Evolutionary conservation across 2,329 filamentous ascomycete species (phyloP).

Genomic region (Verticillium alfalfae): DNA sequence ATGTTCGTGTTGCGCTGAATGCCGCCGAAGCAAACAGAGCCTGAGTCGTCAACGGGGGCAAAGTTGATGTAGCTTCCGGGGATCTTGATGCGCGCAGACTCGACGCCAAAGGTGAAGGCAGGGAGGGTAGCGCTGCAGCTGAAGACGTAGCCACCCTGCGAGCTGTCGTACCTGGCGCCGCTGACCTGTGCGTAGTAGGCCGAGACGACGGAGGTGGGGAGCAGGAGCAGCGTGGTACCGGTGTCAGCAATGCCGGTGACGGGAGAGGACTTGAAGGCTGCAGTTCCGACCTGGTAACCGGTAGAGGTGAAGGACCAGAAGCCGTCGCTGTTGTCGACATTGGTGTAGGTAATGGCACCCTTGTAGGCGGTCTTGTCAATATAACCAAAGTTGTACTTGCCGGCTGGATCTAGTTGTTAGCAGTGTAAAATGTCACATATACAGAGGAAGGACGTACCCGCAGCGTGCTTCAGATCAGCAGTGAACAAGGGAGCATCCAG

Average conservation of each 20-base stretch:
- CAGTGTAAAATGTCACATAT: background rate
- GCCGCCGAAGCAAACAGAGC: constrained; percentile 49
- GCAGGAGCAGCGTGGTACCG: constrained; percentile 19
- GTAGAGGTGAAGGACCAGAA: constrained; percentile 56
- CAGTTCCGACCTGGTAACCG: constrained; percentile 13
- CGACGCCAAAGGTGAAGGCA: constrained; percentile 35
- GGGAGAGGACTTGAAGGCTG: constrained; percentile 5
- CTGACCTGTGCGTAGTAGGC: constrained; percentile 17
- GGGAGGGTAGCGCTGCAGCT: constrained; percentile 37
- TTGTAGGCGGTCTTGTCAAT: constrained; percentile 53
- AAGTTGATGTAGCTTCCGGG: constrained; percentile 37
- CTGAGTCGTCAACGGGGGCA: constrained; percentile 28
- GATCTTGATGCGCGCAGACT: constrained; percentile 35
- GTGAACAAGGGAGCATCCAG: constrained; percentile 9
- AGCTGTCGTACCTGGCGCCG: constrained; percentile 14
- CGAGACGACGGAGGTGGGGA: constrained; percentile 14
- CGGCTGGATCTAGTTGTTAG: constrained; percentile 12
- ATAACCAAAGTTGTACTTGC: constrained; percentile 31
- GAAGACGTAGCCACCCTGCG: constrained; percentile 26
- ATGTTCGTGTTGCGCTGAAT: constrained; percentile 37
- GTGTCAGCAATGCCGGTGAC: constrained; percentile 18
- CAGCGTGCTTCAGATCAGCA: constrained; percentile 11
- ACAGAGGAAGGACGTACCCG: background rate
- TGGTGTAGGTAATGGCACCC: constrained; percentile 50
- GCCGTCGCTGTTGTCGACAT: constrained; percentile 49